Conservation (phyloP, 2,329 filamentous ascomycete species). For the Boeremia lycopersici region DNA sequence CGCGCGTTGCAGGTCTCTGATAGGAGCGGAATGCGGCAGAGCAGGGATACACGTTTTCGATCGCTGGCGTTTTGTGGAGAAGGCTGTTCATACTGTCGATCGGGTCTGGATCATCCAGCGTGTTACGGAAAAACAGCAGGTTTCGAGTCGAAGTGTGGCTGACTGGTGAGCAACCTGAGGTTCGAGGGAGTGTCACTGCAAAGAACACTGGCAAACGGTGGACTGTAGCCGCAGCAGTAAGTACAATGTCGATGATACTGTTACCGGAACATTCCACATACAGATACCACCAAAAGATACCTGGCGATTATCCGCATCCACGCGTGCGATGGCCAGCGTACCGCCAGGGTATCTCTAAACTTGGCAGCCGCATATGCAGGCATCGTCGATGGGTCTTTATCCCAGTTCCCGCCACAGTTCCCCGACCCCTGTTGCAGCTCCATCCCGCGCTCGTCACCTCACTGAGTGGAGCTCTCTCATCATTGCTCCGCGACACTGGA, state of each 20-base stretch:
- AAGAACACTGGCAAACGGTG: neutral
- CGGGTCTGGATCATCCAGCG: slow-evolving; percentile 30
- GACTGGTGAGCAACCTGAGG: neutral
- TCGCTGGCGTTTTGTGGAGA: slow-evolving; percentile 19
- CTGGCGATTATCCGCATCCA: slow-evolving; percentile 1
- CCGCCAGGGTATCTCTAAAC: slow-evolving; percentile 22
- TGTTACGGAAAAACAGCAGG: slow-evolving; percentile 9
- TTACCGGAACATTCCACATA: neutral
- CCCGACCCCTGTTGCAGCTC: slow-evolving; percentile 26
- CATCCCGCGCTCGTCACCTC: slow-evolving; percentile 36
- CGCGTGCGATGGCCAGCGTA: slow-evolving; percentile 18
- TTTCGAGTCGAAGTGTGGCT: slow-evolving; percentile 10
- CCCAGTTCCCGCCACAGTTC: slow-evolving; percentile 40
- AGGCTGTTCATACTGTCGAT: slow-evolving; percentile 33
- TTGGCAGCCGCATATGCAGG: slow-evolving; percentile 26
- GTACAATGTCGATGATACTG: neutral
- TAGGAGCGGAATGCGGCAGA: slow-evolving; percentile 25
- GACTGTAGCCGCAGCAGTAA: neutral
- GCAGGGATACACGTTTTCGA: slow-evolving; percentile 21
- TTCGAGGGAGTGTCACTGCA: neutral
- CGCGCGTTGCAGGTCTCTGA: slow-evolving; percentile 18
- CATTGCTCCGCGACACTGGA: slow-evolving; percentile 27
- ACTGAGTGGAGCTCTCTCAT: slow-evolving; percentile 31
- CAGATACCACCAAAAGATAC: neutral
- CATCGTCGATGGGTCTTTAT: slow-evolving; percentile 43